Percentiles rank a stretch among this genome's conserved stretches.
Evolutionary conservation across 225 moss, liverwort and hornwort genomes (phyloP).

Genomic region (Polytrichum commune): DNA sequence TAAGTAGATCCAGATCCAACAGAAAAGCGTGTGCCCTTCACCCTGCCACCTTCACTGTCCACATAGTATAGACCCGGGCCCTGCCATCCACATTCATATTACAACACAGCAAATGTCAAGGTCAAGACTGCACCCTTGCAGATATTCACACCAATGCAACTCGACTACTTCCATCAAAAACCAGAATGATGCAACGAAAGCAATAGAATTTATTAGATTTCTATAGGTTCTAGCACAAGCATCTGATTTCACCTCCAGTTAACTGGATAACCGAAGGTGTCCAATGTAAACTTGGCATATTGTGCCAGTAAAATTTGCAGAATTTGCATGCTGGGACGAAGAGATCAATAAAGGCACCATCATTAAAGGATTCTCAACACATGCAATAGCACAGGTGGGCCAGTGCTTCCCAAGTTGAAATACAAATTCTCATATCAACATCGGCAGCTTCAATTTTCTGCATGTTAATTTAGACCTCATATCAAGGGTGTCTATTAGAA

Average conservation of each 20-base stretch:
- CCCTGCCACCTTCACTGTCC: slow-evolving; percentile 82
- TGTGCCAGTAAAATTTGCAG: too few relatives aligned
- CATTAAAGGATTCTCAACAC: too few relatives aligned
- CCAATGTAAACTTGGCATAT: too few relatives aligned
- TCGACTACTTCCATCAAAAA: not conserved
- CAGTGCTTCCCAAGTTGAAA: too few relatives aligned
- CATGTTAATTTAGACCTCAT: not conserved
- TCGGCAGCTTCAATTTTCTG: not conserved
- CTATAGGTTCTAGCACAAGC: too few relatives aligned
- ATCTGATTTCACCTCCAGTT: too few relatives aligned
- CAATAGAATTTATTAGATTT: too few relatives aligned
- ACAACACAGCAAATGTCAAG: not conserved
- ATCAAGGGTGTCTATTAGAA: not conserved
- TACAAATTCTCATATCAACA: not conserved
- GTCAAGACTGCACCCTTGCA: not conserved
- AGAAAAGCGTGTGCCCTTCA: slow-evolving; percentile 79
- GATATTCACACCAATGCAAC: not conserved
- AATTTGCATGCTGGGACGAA: too few relatives aligned
- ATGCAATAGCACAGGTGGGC: too few relatives aligned
- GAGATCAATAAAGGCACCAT: too few relatives aligned
- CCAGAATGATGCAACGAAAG: not conserved
- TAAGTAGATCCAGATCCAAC: slow-evolving; percentile 92
- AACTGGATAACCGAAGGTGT: too few relatives aligned
- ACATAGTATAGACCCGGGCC: slow-evolving; percentile 88
- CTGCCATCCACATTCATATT: slow-evolving; percentile 34